Base-by-base conservation (phyloP, 208 protist genomes). In the Naegleria fowleri region DNA sequence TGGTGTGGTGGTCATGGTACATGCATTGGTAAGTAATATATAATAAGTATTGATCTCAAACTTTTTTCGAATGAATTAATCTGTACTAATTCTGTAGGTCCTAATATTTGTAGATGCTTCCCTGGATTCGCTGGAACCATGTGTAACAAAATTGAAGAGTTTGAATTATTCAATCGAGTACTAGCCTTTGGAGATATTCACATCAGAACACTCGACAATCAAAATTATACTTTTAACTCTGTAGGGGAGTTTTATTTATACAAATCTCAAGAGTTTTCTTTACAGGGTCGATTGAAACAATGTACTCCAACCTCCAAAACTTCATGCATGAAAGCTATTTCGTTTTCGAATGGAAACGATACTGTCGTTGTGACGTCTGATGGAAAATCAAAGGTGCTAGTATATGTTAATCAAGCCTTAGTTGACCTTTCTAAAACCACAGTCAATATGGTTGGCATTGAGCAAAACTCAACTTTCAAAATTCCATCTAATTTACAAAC, bases 161-260 rank as follows among this genome's bases (percentile, higher is more conserved):
- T 87, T 19, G 48, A 87, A 48, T 29, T 87, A 3, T 55, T 55
- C 43, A 55, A 48, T 29, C 3, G 40, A 55, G 83, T 87, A 48
- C 43, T 87, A 22, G 83, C 43, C 83, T 87, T 87, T 55, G 83
- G 83, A 29, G 83, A 87, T 55, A 48, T 87, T 25, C 83, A 87
- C 83, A 29, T 87, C 1, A 48, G 83, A 48, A 87, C 83, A 29
- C 19, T 55, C 19, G 83, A 87, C 22, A 29, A 29, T 48, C 43
- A 29, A 13, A 29, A n/a, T 15, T 87, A 87, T 29, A 29, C 48
- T 19, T 87, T 87, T 29, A 87, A 87, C 22, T 55, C 43, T 29
- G 11, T 87, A 25, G 83, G 83, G 19, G 83, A 87, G 83, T 87
- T 87, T 55, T 87, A 87, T 29, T 55, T 87, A 25, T 55, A 87